phyloP scores from a whole-genome alignment of 2,329 filamentous ascomycete genomes.

The Furcasterigmium sp. region DNA sequence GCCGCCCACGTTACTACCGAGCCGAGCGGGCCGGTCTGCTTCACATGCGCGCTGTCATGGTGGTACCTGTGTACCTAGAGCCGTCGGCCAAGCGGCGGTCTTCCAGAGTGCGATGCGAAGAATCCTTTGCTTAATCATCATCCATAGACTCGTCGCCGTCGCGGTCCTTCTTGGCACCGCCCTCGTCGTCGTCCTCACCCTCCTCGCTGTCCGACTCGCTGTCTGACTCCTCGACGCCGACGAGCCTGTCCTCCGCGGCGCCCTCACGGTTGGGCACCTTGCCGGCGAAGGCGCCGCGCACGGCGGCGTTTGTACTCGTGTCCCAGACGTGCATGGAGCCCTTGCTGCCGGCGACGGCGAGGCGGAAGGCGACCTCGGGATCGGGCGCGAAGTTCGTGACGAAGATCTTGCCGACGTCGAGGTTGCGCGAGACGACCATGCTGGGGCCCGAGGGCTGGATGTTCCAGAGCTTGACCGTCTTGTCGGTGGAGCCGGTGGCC shows the following conservation, averaged over 20 bases:
- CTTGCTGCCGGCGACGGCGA: slow-evolving; percentile 92
- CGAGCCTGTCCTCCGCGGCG: slow-evolving; percentile 68
- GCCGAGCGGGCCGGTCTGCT: too few species aligned
- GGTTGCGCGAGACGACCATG: slow-evolving; percentile 85
- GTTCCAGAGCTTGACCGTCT: slow-evolving; percentile 96
- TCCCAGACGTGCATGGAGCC: slow-evolving; percentile 94
- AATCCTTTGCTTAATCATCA: slow-evolving; percentile 42
- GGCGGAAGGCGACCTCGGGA: slow-evolving; percentile 80
- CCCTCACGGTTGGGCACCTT: slow-evolving; percentile 52
- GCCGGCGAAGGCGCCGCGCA: slow-evolving; percentile 76
- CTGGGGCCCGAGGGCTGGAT: slow-evolving; percentile 73
- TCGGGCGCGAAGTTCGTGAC: slow-evolving; percentile 88
- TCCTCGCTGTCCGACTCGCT: slow-evolving; percentile 63
- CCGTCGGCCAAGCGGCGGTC: too few species aligned
- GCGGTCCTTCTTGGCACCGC: slow-evolving; percentile 31
- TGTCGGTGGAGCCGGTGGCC: slow-evolving; percentile 89
- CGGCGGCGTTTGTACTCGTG: slow-evolving; percentile 84
- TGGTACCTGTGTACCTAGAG: too few species aligned
- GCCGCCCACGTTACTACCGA: too few species aligned
- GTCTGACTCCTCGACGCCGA: slow-evolving; percentile 65
- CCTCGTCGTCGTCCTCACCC: slow-evolving; percentile 36
- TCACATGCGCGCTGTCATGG: too few species aligned
- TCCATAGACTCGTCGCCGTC: slow-evolving; percentile 49
- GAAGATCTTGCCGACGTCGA: slow-evolving; percentile 94
- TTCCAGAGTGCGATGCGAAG: too few species aligned